Evolutionary conservation across 2,329 filamentous ascomycete species (phyloP).

Genomic region (Venturiaceae sp.): DNA sequence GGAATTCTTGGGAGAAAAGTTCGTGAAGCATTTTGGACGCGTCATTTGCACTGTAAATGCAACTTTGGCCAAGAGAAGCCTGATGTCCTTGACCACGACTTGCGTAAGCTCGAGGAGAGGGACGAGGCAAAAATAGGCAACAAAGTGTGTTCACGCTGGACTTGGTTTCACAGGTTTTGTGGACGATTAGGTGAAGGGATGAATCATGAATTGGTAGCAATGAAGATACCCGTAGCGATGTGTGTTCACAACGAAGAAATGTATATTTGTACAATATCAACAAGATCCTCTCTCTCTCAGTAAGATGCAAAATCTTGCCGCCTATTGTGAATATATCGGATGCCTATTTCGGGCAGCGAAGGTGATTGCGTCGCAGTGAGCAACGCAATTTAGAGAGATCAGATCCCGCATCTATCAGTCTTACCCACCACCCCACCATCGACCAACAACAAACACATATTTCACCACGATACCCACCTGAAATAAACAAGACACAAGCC

Average conservation of each 20-base stretch:
- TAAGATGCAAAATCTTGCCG: no score
- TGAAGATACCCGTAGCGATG: neutral
- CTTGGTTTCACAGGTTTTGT: no score
- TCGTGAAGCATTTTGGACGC: neutral
- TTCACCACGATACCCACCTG: neutral
- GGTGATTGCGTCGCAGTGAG: no score
- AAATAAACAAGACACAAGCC: neutral
- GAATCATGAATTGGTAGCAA: neutral
- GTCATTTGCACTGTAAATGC: neutral
- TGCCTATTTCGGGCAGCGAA: no score
- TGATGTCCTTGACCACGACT: neutral
- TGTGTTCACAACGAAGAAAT: no score
- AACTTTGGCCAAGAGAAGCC: neutral
- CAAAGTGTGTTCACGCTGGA: no score
- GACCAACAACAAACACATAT: neutral
- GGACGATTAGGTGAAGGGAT: no score
- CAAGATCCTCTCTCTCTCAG: no score
- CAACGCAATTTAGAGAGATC: no score
- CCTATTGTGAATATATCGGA: no score
- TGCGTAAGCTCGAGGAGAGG: neutral
- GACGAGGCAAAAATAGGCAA: neutral
- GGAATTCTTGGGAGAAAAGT: slow-evolving; percentile 4
- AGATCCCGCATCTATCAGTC: no score
- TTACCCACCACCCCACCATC: neutral
- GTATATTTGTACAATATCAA: no score